Evolutionary conservation across 2,329 filamentous ascomycete genomes (phyloP).

Genomic region (Xylaria sp.): DNA sequence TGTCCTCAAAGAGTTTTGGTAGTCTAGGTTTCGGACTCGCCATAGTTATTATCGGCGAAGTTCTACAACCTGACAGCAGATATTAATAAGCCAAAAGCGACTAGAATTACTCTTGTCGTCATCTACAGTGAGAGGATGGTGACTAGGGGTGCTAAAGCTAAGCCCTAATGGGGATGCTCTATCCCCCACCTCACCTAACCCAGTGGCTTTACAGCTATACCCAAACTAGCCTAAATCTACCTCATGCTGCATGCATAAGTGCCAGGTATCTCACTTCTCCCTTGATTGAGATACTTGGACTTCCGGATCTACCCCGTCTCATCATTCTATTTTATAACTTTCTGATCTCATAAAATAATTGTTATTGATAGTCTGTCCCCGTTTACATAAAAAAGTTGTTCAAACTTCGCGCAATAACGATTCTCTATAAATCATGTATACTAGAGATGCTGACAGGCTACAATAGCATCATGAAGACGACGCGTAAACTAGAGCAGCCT

Average conservation of each 20-base stretch:
- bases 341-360: background rate
- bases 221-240: background rate
- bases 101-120: background rate
- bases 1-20: conserved; percentile 50
- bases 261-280: background rate
- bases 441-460: too few species aligned
- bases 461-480: too few species aligned
- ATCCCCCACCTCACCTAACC: conserved; percentile 5
- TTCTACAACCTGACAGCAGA: background rate
- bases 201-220: background rate
- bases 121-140: background rate
- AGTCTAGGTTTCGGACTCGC: conserved; percentile 31
- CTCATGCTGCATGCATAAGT: too few species aligned
- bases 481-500: too few species aligned
- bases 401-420: too few species aligned
- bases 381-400: too few species aligned
- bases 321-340: background rate
- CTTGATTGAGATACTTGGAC: background rate
- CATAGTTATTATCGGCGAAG: conserved; percentile 12
- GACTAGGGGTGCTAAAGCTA: background rate
- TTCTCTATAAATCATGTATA: too few species aligned
- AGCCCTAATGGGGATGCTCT: background rate
- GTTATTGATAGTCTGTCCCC: background rate
- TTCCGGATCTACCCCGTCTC: background rate
- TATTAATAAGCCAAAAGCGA: background rate